Percentiles rank a stretch among this genome's conserved stretches.
Evolutionary conservation across 768 basidiomycete genomes (phyloP).

Genomic region (Russula sp.): DNA sequence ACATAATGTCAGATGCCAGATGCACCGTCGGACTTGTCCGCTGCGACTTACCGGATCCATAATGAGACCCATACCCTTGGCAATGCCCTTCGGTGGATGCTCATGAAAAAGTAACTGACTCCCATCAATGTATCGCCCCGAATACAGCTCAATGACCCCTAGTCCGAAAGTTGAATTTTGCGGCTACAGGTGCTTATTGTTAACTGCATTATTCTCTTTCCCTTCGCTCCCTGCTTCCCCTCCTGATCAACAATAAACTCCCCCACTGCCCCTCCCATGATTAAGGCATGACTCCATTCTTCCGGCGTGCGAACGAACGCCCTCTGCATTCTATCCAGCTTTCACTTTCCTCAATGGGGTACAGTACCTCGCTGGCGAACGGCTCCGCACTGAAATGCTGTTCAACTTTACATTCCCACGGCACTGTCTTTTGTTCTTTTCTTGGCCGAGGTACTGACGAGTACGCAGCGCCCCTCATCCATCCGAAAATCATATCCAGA

Average conservation of each 20-base stretch:
- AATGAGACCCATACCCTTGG: slow-evolving; percentile 97
- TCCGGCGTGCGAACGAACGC: not conserved
- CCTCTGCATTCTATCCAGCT: not conserved
- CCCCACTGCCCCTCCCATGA: not conserved
- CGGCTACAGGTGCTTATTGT: slow-evolving; percentile 72
- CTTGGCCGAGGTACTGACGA: not conserved
- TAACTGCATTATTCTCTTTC: not conserved
- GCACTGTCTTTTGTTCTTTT: slow-evolving; percentile 5
- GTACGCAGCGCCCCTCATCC: slow-evolving; percentile 78
- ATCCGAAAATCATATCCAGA: slow-evolving; percentile 91
- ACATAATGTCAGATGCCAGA: slow-evolving; percentile 62
- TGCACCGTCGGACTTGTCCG: slow-evolving; percentile 72
- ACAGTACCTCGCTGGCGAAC: not conserved
- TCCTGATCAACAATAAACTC: slow-evolving; percentile 5
- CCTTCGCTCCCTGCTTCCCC: not conserved
- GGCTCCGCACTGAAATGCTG: not conserved
- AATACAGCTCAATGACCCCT: slow-evolving; percentile 6
- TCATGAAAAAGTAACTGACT: slow-evolving; percentile 88
- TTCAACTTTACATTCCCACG: not conserved
- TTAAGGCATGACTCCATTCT: slow-evolving; percentile 3
- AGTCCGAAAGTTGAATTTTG: slow-evolving; percentile 98
- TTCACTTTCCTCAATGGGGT: slow-evolving; percentile 5
- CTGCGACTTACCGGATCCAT: slow-evolving; percentile 86
- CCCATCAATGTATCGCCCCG: not conserved
- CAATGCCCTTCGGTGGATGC: slow-evolving; percentile 92